These are phyloP conservation scores for Artemisia argyi DNA, from an alignment of 129 eudicot species.

Conservation along the genomic window DNA sequence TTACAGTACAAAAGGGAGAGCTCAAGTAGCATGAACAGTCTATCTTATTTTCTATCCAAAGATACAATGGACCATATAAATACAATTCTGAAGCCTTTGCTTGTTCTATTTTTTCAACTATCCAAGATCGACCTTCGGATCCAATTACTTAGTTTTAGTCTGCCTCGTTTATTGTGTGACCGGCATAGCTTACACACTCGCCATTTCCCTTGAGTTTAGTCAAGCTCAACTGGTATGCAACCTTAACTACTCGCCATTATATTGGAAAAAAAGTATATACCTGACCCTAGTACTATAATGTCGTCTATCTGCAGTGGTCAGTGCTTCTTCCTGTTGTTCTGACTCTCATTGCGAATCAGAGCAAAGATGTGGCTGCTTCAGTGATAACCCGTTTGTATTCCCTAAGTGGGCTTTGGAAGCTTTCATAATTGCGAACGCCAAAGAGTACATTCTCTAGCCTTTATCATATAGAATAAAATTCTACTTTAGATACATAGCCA, in stretches of 20 bases:
- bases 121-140: slow-evolving; percentile 70
- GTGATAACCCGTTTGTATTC: slow-evolving; percentile 45
- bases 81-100: slow-evolving; percentile 70
- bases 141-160: slow-evolving; percentile 58
- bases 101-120: slow-evolving; percentile 81
- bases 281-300: slow-evolving; percentile 4
- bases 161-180: slow-evolving; percentile 89
- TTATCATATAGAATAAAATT: neutral
- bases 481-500: neutral
- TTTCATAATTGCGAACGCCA: slow-evolving; percentile 77
- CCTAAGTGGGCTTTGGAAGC: slow-evolving; percentile 95
- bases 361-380: slow-evolving; percentile 38
- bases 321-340: slow-evolving; percentile 89
- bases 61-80: slow-evolving; percentile 77
- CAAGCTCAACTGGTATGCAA: slow-evolving; percentile 82
- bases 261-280: neutral
- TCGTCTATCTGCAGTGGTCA: slow-evolving; percentile 59
- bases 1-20: slow-evolving; percentile 72
- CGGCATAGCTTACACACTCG: slow-evolving; percentile 75
- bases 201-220: slow-evolving; percentile 62
- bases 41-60: slow-evolving; percentile 84
- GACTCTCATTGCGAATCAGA: slow-evolving; percentile 77
- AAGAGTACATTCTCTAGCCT: slow-evolving; percentile 43
- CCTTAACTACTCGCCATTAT: neutral
- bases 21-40: slow-evolving; percentile 67